These are phyloP conservation scores for Ceratocystis lukuohia DNA, from an alignment of 2,329 filamentous ascomycete genomes.

Conservation along the genomic window DNA sequence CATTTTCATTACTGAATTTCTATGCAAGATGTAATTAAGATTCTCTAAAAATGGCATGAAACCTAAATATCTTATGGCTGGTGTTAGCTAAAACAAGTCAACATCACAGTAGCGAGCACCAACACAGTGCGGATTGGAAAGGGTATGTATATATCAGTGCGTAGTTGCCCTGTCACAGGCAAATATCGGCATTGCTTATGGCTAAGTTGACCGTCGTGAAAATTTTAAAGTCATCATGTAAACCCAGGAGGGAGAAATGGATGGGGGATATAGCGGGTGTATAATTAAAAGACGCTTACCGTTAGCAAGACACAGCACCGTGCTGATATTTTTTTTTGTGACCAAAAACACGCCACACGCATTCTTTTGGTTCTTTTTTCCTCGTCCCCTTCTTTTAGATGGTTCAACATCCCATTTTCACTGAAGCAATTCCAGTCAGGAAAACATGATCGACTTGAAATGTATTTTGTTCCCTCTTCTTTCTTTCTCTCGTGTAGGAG, in stretches of 20 bases:
- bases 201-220: constrained; percentile 39
- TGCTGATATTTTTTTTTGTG: neutral
- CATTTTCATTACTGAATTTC: too few relatives aligned
- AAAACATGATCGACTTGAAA: neutral
- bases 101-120: neutral
- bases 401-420: neutral
- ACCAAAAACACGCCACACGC: neutral
- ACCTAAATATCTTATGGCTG: constrained; percentile 2
- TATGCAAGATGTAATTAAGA: too few relatives aligned
- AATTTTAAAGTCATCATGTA: constrained; percentile 30
- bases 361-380: neutral
- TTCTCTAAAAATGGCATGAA: neutral
- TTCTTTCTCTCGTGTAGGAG: constrained; percentile 1
- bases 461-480: neutral
- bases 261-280: neutral
- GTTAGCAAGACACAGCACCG: constrained; percentile 1
- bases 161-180: constrained; percentile 34
- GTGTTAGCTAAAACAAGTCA: constrained; percentile 8
- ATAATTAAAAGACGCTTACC: constrained; percentile 5
- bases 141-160: constrained; percentile 12
- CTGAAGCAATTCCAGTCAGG: neutral
- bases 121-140: neutral
- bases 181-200: constrained; percentile 34
- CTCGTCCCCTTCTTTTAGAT: neutral
- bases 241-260: constrained; percentile 1